These are phyloP conservation scores for Camptophora hylomeconis DNA, from an alignment of 2,329 filamentous ascomycete genomes.

Conservation along the genomic window DNA sequence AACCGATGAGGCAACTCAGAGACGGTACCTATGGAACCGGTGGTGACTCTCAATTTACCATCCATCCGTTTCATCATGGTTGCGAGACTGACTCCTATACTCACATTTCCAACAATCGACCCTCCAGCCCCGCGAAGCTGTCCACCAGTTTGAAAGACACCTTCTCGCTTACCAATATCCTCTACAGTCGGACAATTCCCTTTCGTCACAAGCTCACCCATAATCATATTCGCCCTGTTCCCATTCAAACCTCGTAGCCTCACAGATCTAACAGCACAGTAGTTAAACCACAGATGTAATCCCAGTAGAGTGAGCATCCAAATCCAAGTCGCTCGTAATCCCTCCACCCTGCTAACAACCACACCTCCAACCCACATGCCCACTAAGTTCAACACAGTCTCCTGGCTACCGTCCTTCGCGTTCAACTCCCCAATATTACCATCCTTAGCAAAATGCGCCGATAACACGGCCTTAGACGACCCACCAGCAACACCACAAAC, in stretches of 20 bases:
- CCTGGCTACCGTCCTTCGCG: constrained; percentile 89
- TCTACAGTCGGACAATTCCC: constrained; percentile 9
- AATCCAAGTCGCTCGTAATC: constrained; percentile 58
- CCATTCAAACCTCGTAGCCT: constrained; percentile 74
- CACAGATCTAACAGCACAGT: constrained; percentile 70
- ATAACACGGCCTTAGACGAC: constrained; percentile 79
- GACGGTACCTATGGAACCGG: background rate
- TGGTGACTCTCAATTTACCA: constrained; percentile 1
- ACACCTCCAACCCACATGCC: constrained; percentile 76
- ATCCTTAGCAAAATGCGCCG: constrained; percentile 76
- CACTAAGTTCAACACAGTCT: constrained; percentile 78
- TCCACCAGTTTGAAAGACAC: constrained; percentile 5
- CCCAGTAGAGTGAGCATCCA: constrained; percentile 59
- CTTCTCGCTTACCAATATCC: constrained; percentile 9
- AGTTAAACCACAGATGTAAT: constrained; percentile 73
- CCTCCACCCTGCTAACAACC: constrained; percentile 63
- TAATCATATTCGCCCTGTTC: constrained; percentile 70
- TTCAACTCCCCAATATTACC: constrained; percentile 89
- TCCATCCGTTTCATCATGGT: constrained; percentile 1
- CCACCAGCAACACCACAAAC: constrained; percentile 84
- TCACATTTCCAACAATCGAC: constrained; percentile 6
- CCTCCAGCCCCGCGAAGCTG: constrained; percentile 1
- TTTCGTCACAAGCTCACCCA: constrained; percentile 24
- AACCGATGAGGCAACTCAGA: constrained; percentile 4
- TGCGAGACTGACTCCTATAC: background rate